phyloP scores from a whole-genome alignment of 352 stramenopile genomes.

The Phytophthora vignae region DNA sequence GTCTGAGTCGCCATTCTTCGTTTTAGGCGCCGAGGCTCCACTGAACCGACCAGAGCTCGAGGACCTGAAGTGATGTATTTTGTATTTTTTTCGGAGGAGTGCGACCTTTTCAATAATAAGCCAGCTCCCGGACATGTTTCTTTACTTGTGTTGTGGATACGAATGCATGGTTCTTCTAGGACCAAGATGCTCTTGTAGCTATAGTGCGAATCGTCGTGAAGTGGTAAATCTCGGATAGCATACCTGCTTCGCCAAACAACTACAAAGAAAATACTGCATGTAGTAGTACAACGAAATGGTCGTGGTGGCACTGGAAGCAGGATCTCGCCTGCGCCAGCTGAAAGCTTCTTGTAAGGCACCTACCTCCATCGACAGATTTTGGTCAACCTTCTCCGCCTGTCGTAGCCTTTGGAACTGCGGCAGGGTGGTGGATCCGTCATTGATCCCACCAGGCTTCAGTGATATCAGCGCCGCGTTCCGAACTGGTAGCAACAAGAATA shows the following conservation, averaged over 20 bases:
- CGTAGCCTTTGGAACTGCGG: neutral
- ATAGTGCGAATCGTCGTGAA: too few relatives aligned
- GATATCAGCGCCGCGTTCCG: conserved; percentile 10
- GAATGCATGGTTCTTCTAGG: neutral
- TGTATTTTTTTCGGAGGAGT: conserved; percentile 36
- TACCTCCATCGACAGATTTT: neutral
- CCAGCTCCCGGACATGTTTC: conserved; percentile 1
- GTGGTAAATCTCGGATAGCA: too few relatives aligned
- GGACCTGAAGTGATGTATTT: conserved; percentile 38
- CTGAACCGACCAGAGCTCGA: conserved; percentile 21
- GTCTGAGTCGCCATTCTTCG: conserved; percentile 39
- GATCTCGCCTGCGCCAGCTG: neutral
- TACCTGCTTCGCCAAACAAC: too few relatives aligned
- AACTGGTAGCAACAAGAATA: conserved; percentile 16
- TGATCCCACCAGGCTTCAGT: conserved; percentile 28
- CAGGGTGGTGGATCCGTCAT: conserved; percentile 7
- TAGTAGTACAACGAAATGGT: too few relatives aligned
- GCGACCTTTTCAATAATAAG: conserved; percentile 27
- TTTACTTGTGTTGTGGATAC: neutral
- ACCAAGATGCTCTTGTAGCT: too few relatives aligned
- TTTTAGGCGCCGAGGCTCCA: conserved; percentile 29
- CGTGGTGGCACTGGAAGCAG: neutral
- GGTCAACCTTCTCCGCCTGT: neutral
- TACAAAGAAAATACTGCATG: too few relatives aligned
- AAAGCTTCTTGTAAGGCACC: neutral